Evolutionary conservation across 192 early-diverging fungal species (phyloP).

Genomic region (Umbelopsis sp.): DNA sequence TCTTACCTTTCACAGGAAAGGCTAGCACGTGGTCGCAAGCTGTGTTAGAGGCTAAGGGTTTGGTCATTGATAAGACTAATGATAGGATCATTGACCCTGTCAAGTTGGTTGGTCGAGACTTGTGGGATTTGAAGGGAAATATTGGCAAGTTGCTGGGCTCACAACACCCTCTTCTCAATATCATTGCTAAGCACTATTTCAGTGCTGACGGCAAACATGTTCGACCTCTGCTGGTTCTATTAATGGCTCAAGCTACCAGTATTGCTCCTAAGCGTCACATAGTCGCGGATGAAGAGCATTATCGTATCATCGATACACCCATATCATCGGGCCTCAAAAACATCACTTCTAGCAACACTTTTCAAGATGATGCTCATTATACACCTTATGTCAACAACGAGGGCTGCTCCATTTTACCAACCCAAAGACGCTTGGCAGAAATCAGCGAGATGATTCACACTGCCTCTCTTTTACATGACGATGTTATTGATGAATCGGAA

Average conservation of each 20-base stretch:
- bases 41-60: slow-evolving; percentile 51
- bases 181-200: slow-evolving; percentile 91
- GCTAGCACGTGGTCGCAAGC: slow-evolving; percentile 53
- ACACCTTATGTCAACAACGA: slow-evolving; percentile 32
- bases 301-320: slow-evolving; percentile 62
- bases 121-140: slow-evolving; percentile 83
- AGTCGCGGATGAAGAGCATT: slow-evolving; percentile 49
- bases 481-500: slow-evolving; percentile 75
- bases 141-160: slow-evolving; percentile 82
- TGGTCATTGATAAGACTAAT: slow-evolving; percentile 42
- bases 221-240: slow-evolving; percentile 87
- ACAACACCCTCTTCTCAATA: slow-evolving; percentile 88
- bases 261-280: slow-evolving; percentile 58
- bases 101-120: slow-evolving; percentile 82
- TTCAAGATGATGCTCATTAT: slow-evolving; percentile 25
- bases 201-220: slow-evolving; percentile 85
- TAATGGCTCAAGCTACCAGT: slow-evolving; percentile 86
- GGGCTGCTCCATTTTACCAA: slow-evolving; percentile 67
- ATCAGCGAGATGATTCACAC: slow-evolving; percentile 99
- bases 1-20: slow-evolving; percentile 35
- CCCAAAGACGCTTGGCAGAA: slow-evolving; percentile 92
- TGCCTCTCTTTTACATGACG: slow-evolving; percentile 93
- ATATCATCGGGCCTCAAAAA: slow-evolving; percentile 53
- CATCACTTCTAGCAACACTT: slow-evolving; percentile 13
- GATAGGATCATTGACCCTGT: slow-evolving; percentile 65